Conservation (phyloP, 768 basidiomycete genomes). For the Boletellus ananas region DNA sequence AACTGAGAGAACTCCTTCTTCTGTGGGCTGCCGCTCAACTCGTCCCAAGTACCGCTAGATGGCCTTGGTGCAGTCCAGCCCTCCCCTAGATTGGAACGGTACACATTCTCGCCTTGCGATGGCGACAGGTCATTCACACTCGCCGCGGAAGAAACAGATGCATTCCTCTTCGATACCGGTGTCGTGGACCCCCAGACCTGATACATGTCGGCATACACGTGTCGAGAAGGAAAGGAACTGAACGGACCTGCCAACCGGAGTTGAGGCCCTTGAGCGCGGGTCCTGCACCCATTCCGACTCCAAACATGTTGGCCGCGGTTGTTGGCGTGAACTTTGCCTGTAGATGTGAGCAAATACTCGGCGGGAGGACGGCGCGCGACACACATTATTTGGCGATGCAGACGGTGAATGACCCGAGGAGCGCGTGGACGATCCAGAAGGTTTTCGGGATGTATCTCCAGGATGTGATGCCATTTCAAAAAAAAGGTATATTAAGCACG, state of each 20-base stretch:
- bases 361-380: constrained; percentile 14
- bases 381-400: constrained; percentile 56
- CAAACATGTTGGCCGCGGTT: constrained; percentile 47
- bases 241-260: constrained; percentile 65
- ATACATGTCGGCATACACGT: constrained; percentile 7
- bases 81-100: constrained; percentile 46
- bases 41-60: constrained; percentile 59
- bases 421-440: constrained; percentile 65
- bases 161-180: constrained; percentile 51
- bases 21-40: constrained; percentile 44
- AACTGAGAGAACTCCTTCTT: constrained; percentile 48
- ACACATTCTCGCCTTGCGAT: constrained; percentile 43
- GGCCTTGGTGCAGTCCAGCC: constrained; percentile 51
- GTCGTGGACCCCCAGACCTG: constrained; percentile 59
- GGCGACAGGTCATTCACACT: constrained; percentile 48
- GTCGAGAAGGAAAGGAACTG: constrained; percentile 5
- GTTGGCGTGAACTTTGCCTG: constrained; percentile 46
- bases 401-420: constrained; percentile 62
- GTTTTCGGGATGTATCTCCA: constrained; percentile 55
- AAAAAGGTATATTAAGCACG: constrained; percentile 27
- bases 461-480: constrained; percentile 32
- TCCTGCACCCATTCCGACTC: constrained; percentile 46
- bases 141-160: constrained; percentile 58
- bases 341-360: constrained; percentile 26
- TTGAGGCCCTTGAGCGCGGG: constrained; percentile 50